A percentile compares a stretch with the other conserved stretches of the same genome.
These are phyloP conservation scores for Aspergillus indologenus DNA, from an alignment of 495 filamentous ascomycete species.

Conservation along the genomic window DNA sequence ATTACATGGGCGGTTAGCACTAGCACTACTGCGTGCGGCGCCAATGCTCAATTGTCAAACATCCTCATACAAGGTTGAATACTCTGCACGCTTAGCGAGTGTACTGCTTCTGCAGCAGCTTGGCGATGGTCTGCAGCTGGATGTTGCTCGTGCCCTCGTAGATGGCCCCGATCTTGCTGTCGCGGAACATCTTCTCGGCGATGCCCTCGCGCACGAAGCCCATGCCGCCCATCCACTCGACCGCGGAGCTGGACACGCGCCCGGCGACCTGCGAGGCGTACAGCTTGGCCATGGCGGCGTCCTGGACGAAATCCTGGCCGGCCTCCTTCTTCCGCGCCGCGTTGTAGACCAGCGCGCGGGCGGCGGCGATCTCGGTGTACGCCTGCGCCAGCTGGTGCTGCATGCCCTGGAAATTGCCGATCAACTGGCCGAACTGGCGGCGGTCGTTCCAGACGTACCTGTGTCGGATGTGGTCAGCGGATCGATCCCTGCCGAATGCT, in stretches of 20 bases:
- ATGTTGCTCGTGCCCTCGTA: conserved; percentile 92
- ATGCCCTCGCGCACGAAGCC: conserved; percentile 92
- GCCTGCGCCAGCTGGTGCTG: conserved; percentile 97
- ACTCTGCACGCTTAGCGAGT: conserved; percentile 8
- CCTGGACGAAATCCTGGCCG: conserved; percentile 87
- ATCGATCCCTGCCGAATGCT: no score
- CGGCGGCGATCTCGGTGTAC: conserved; percentile 88
- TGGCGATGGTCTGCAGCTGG: conserved; percentile 91
- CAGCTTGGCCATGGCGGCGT: conserved; percentile 98
- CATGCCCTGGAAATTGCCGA: conserved; percentile 98
- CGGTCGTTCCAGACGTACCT: conserved; percentile 95
- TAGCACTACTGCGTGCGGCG: no score
- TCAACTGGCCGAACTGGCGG: conserved; percentile 89
- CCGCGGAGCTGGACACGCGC: conserved; percentile 75
- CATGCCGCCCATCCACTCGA: conserved; percentile 99
- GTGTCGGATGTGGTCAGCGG: conserved; percentile 5
- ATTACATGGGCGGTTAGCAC: no score
- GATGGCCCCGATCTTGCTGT: conserved; percentile 98
- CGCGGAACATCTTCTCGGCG: conserved; percentile 96
- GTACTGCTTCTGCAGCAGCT: conserved; percentile 71
- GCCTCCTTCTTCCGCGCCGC: conserved; percentile 97
- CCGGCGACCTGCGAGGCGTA: conserved; percentile 92
- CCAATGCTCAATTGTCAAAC: no score
- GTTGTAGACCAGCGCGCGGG: conserved; percentile 91
- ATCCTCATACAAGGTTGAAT: no score